A percentile compares a stretch with the other conserved stretches of the same genome.
Evolutionary conservation across 352 stramenopile species (phyloP).

Genomic region (Globisporangium emineosum): DNA sequence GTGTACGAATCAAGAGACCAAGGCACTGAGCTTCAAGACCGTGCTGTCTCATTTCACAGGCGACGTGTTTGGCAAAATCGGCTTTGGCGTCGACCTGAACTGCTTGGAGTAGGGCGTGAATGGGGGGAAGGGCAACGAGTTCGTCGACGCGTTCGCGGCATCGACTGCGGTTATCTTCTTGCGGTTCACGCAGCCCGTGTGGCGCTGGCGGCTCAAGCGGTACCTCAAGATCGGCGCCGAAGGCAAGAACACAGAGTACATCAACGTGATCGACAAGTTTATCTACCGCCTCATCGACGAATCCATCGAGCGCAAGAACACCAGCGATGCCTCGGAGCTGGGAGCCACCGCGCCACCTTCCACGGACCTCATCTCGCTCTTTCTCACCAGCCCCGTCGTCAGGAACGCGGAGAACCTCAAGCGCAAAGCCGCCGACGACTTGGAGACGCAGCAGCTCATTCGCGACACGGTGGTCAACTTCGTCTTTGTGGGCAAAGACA

Average conservation of each 20-base stretch:
- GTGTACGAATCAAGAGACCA: not conserved
- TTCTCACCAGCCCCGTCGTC: slow-evolving; percentile 27
- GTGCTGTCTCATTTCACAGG: slow-evolving; percentile 61
- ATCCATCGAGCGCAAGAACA: not conserved
- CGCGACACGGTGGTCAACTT: slow-evolving; percentile 81
- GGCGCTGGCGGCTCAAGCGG: slow-evolving; percentile 48
- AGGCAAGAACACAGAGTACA: slow-evolving; percentile 25
- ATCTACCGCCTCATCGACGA: slow-evolving; percentile 18
- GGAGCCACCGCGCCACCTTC: not conserved
- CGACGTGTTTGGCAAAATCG: slow-evolving; percentile 71
- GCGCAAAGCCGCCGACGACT: not conserved
- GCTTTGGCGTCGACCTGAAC: slow-evolving; percentile 59
- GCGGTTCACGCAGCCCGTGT: slow-evolving; percentile 40
- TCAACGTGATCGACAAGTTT: slow-evolving; percentile 31
- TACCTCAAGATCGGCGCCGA: slow-evolving; percentile 36
- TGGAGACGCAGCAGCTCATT: slow-evolving; percentile 2
- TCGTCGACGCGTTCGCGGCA: not conserved
- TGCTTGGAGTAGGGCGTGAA: not conserved
- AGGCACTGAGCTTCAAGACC: slow-evolving; percentile 18
- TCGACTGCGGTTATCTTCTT: slow-evolving; percentile 29
- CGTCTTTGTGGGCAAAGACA: slow-evolving; percentile 72
- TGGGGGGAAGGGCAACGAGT: not conserved
- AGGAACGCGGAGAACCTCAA: slow-evolving; percentile 31
- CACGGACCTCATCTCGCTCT: slow-evolving; percentile 44
- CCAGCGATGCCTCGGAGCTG: not conserved